phyloP scores from a whole-genome alignment of 2,329 filamentous ascomycete genomes.

The Chaetoscypha palmicola region DNA sequence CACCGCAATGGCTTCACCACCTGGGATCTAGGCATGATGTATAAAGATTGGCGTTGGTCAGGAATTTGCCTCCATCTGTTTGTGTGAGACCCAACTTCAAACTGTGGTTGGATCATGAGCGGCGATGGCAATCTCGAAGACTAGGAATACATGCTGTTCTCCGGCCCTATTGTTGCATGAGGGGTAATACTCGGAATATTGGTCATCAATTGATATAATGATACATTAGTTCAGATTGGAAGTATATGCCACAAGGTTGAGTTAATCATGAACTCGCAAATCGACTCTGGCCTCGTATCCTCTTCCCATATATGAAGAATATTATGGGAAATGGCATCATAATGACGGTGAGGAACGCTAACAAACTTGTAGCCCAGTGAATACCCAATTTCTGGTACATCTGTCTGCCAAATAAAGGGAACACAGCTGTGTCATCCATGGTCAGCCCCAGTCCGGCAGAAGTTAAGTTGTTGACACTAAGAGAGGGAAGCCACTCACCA shows the following conservation, averaged over 20 bases:
- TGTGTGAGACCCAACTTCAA: neutral
- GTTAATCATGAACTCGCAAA: too few relatives aligned
- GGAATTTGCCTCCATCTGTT: neutral
- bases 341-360: constrained; percentile 53
- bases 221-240: too few relatives aligned
- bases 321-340: constrained; percentile 60
- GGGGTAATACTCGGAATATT: too few relatives aligned
- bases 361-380: constrained; percentile 59
- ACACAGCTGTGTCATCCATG: constrained; percentile 49
- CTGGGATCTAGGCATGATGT: neutral
- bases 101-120: neutral
- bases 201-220: too few relatives aligned
- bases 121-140: neutral
- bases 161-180: too few relatives aligned
- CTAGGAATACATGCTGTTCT: too few relatives aligned
- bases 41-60: neutral
- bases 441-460: constrained; percentile 17
- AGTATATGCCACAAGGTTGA: too few relatives aligned
- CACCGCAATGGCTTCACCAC: constrained; percentile 3
- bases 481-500: constrained; percentile 34
- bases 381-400: constrained; percentile 66
- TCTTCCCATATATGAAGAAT: constrained; percentile 55
- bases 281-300: constrained; percentile 47
- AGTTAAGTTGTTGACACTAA: neutral
- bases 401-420: constrained; percentile 67